These are phyloP conservation scores for Fomes fomentarius DNA, from an alignment of 1,284 basidiomycete genomes.

Conservation along the genomic window DNA sequence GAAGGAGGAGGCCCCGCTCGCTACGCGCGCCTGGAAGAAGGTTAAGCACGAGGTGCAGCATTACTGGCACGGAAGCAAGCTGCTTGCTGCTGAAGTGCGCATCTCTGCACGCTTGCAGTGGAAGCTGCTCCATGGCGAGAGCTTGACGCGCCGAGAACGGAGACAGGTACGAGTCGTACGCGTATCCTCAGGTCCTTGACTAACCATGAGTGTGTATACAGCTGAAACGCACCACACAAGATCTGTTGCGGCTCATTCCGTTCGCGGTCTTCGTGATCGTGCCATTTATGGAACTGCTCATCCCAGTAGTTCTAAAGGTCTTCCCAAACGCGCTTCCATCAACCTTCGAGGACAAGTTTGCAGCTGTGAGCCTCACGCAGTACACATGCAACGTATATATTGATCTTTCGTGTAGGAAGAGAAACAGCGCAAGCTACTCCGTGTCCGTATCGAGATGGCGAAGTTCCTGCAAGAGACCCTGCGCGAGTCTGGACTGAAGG, in stretches of 20 bases:
- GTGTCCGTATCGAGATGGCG: constrained; percentile 97
- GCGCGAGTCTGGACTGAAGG: constrained; percentile 90
- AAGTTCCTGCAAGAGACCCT: constrained; percentile 99
- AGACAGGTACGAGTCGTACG: constrained; percentile 88
- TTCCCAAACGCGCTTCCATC: constrained; percentile 99
- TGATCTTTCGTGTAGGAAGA: constrained; percentile 90
- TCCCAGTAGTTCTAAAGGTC: constrained; percentile 94
- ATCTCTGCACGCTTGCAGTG: constrained; percentile 89
- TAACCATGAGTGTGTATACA: no score
- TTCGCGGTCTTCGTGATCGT: constrained; percentile 96
- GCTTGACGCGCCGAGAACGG: constrained; percentile 89
- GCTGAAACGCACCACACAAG: constrained; percentile 92
- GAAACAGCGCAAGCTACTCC: constrained; percentile 94
- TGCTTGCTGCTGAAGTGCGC: constrained; percentile 92
- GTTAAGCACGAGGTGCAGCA: constrained; percentile 96
- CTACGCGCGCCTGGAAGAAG: constrained; percentile 80
- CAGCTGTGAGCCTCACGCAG: constrained; percentile 82
- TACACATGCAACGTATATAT: no score
- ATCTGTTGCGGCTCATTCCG: constrained; percentile 90
- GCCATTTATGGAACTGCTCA: constrained; percentile 98
- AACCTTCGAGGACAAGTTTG: constrained; percentile 97
- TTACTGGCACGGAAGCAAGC: constrained; percentile 97
- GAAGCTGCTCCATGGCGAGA: constrained; percentile 92
- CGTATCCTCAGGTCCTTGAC: no score
- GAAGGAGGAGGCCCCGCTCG: constrained; percentile 55